Percentiles rank a stretch among this genome's conserved stretches.
These are phyloP conservation scores for Diaporthe sp. DNA, from an alignment of 2,329 filamentous ascomycete genomes.

Conservation along the genomic window DNA sequence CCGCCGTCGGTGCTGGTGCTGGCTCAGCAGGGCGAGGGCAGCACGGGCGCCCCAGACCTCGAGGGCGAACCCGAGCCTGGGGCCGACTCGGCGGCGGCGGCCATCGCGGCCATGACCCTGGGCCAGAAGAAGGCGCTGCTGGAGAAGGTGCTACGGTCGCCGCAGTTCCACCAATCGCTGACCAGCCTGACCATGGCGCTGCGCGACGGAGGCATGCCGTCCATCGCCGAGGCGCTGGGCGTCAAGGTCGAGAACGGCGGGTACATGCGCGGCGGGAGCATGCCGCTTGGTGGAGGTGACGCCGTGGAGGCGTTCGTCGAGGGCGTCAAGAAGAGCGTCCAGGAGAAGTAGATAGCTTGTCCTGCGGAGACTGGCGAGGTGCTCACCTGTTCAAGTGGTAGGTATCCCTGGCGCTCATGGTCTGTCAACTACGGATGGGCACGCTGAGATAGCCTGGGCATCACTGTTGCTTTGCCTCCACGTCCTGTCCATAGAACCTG, in stretches of 20 bases:
- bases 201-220: constrained; percentile 90
- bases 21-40: constrained; percentile 74
- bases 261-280: constrained; percentile 79
- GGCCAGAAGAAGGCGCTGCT: constrained; percentile 86
- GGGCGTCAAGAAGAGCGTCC: constrained; percentile 84
- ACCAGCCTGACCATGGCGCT: constrained; percentile 88
- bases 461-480: neutral
- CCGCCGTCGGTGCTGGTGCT: constrained; percentile 85
- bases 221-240: constrained; percentile 86
- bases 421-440: neutral
- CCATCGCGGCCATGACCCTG: constrained; percentile 79
- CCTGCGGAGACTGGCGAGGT: neutral
- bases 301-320: constrained; percentile 93
- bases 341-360: constrained; percentile 55
- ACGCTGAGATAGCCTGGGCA: neutral
- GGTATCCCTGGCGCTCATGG: neutral
- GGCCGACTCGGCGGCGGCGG: constrained; percentile 77
- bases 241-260: constrained; percentile 89
- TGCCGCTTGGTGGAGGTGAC: constrained; percentile 89
- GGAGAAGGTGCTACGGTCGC: constrained; percentile 85
- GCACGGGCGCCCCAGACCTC: constrained; percentile 57
- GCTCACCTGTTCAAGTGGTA: neutral
- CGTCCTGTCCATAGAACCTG: neutral
- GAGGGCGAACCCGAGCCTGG: constrained; percentile 80
- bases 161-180: constrained; percentile 91